These are phyloP conservation scores for Dalbergia oliveri DNA, from an alignment of 306 rosid genomes.

Conservation along the genomic window DNA sequence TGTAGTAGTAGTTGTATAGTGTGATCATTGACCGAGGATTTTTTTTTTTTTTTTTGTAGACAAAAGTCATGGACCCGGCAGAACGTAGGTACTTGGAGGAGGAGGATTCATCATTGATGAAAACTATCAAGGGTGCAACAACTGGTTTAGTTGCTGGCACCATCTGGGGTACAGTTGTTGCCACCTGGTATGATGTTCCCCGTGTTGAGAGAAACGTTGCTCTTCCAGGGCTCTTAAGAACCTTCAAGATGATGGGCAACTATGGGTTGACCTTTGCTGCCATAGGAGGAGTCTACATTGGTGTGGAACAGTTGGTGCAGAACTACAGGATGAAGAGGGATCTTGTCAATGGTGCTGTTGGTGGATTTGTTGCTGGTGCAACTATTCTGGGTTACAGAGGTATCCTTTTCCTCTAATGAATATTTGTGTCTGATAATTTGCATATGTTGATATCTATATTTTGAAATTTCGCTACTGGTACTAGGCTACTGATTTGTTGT, in stretches of 20 bases:
- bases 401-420: conserved; percentile 46
- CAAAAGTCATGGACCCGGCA: conserved; percentile 68
- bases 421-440: conserved; percentile 3
- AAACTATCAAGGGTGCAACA: conserved; percentile 88
- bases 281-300: conserved; percentile 94
- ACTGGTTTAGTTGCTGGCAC: conserved; percentile 86
- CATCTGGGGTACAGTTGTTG: conserved; percentile 86
- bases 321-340: conserved; percentile 87
- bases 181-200: conserved; percentile 95
- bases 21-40: neutral
- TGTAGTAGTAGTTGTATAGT: conserved; percentile 15
- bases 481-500: conserved; percentile 31
- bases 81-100: conserved; percentile 96
- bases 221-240: conserved; percentile 90
- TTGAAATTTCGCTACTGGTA: conserved; percentile 31
- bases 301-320: conserved; percentile 89
- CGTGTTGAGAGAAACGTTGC: conserved; percentile 98
- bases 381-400: conserved; percentile 92
- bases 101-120: conserved; percentile 72
- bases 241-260: conserved; percentile 93
- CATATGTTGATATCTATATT: neutral
- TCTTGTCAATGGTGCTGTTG: conserved; percentile 92
- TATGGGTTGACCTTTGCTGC: conserved; percentile 94
- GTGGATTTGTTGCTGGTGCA: conserved; percentile 96
- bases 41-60: conserved; percentile 33